A percentile compares a stretch with the other conserved stretches of the same genome.
Conservation (phyloP, 345 rosid genomes). For the Adansonia digitata region DNA sequence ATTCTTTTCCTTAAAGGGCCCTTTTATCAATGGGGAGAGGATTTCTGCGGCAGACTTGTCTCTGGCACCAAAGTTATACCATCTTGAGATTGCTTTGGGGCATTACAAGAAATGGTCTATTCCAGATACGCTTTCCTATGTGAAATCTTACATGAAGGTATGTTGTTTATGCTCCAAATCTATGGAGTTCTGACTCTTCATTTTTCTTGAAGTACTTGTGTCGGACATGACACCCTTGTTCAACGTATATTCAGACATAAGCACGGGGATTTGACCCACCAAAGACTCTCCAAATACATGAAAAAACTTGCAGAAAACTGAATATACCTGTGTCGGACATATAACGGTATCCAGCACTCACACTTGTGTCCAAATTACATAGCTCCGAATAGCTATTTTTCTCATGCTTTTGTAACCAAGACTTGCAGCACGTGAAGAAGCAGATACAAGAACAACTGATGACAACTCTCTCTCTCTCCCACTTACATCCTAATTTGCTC, state of each 20-base stretch:
- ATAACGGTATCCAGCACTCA: too few relatives aligned
- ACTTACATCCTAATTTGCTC: neutral
- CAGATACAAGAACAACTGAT: neutral
- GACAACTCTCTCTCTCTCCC: neutral
- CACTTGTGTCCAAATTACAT: too few relatives aligned
- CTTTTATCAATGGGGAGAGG: conserved; percentile 76
- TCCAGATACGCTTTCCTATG: conserved; percentile 67
- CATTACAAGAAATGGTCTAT: conserved; percentile 84
- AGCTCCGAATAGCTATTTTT: neutral
- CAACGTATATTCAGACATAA: too few relatives aligned
- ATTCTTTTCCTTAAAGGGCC: conserved; percentile 47
- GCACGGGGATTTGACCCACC: too few relatives aligned
- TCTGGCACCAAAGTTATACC: conserved; percentile 69
- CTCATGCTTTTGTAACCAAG: neutral
- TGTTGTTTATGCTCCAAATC: neutral
- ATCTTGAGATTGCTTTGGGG: conserved; percentile 79
- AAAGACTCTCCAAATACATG: too few relatives aligned
- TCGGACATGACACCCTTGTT: too few relatives aligned
- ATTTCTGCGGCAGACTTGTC: conserved; percentile 86
- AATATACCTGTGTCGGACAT: too few relatives aligned
- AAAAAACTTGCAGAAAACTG: too few relatives aligned
- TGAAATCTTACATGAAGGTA: conserved; percentile 83
- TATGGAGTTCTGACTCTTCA: too few relatives aligned
- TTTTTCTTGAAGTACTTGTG: too few relatives aligned
- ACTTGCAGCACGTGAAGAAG: neutral